Base-by-base conservation (phyloP, 176 grass and related monocot species). In the Oryza rufipogon region DNA sequence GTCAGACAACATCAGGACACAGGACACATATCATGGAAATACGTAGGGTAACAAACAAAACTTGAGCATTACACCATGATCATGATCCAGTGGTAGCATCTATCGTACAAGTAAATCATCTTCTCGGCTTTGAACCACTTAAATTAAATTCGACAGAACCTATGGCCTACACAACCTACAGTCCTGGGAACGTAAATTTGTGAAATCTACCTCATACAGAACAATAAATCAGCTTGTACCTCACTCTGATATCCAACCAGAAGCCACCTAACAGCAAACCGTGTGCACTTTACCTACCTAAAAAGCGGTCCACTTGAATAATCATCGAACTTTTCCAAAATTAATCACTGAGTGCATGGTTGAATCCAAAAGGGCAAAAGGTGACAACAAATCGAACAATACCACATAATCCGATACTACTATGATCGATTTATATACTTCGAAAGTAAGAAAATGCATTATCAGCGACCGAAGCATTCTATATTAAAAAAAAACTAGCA, bases 221-320 rank as follows among this genome's bases (percentile, higher is more conserved):
- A 48, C 48, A 75, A n/a, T 48, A 69, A 79, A 64, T 63, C 78
- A 83, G 41, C 84, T 87, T 86, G 44, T 32, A 49, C 68, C 80
- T 87, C 75, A 87, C 85, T 75, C 89, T 20, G 64, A 69, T 23
- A 87, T 75, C 39, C 84, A 80, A 66, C 69, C 68, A 83, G 83
- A 70, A 54, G 49, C 34, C 61, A 80, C 61, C 84, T 52, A 87
- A 64, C 81, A 90, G 70, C 75, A 23, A 87, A 79, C 69, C 44
- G 41, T 9, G 4, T 41, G 84, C 79, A 90, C 79, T 83, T 77
- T 20, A 32, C 58, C 30, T 79, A 83, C 74, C 73, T 26, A 73
- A 86, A 86, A 82, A 83, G 45, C 46, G 56, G 4, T 36, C 68
- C 68, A 73, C 34, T 68, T 68, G 47, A 69, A 60, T 52, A 68